Evolutionary conservation across 1,284 basidiomycete species (phyloP).

Genomic region (Sporisorium scitamineum): DNA sequence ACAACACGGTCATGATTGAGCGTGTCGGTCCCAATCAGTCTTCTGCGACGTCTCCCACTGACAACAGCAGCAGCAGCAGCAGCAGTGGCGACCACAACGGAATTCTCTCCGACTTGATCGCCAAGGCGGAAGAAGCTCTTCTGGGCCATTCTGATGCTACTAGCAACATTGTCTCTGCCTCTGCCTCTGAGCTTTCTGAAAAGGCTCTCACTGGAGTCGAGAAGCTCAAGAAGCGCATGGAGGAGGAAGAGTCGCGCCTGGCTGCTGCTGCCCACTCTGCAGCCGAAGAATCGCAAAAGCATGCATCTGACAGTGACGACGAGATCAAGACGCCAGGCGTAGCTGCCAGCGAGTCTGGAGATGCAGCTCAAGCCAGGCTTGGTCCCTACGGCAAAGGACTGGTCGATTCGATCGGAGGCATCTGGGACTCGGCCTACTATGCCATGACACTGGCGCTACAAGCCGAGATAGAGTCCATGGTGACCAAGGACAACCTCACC

Average conservation of each 20-base stretch:
- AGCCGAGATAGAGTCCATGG: constrained; percentile 45
- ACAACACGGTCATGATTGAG: constrained; percentile 53
- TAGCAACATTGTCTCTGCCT: neutral
- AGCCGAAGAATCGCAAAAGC: constrained; percentile 38
- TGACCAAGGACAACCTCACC: constrained; percentile 44
- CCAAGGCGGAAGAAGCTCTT: constrained; percentile 46
- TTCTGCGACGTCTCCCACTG: neutral
- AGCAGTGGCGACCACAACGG: constrained; percentile 18
- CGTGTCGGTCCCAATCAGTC: constrained; percentile 27
- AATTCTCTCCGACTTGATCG: constrained; percentile 33
- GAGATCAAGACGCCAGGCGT: constrained; percentile 31
- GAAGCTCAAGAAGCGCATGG: constrained; percentile 45
- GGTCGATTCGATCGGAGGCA: constrained; percentile 70
- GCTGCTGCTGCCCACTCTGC: constrained; percentile 48
- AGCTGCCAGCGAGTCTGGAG: constrained; percentile 9
- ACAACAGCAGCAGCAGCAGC: neutral
- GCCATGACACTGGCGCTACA: constrained; percentile 57
- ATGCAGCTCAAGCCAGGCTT: neutral
- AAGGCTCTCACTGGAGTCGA: constrained; percentile 16
- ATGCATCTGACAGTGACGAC: constrained; percentile 1
- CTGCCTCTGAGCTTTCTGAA: neutral
- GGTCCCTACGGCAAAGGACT: constrained; percentile 69
- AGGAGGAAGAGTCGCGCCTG: constrained; percentile 39
- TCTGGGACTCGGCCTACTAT: constrained; percentile 69
- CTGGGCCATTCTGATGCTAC: constrained; percentile 3